phyloP scores from a whole-genome alignment of 345 rosid species.

The Conringia planisiliqua region DNA sequence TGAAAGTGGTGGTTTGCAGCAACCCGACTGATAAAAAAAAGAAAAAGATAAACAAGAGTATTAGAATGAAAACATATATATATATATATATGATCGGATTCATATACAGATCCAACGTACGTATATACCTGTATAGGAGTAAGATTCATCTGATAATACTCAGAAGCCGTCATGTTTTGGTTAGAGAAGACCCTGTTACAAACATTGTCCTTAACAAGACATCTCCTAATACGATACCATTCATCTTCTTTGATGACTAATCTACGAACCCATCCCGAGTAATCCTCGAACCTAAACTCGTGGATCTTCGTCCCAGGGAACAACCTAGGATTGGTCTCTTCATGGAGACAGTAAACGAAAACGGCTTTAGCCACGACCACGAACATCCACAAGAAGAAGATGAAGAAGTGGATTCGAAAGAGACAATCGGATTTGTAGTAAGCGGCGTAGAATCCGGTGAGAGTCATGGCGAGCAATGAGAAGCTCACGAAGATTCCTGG shows the following conservation, averaged over 20 bases:
- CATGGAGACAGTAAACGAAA: neutral
- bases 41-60: neutral
- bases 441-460: constrained; percentile 28
- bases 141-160: constrained; percentile 27
- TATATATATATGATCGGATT: neutral
- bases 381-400: constrained; percentile 35
- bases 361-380: constrained; percentile 25
- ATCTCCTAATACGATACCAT: constrained; percentile 34
- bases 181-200: constrained; percentile 21
- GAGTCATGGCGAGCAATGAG: constrained; percentile 15
- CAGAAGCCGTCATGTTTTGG: constrained; percentile 26
- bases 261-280: constrained; percentile 35
- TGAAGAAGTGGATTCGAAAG: constrained; percentile 30
- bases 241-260: constrained; percentile 33
- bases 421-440: constrained; percentile 34
- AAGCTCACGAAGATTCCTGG: constrained; percentile 30
- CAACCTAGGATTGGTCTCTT: constrained; percentile 20
- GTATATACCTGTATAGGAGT: constrained; percentile 31
- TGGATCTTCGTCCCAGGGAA: constrained; percentile 31
- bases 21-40: constrained; percentile 19
- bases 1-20: constrained; percentile 37
- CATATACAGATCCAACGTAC: neutral
- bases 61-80: neutral
- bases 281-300: constrained; percentile 31
- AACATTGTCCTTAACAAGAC: constrained; percentile 25